phyloP scores from a whole-genome alignment of 805 yeast species.

The Ogataea saltuana region DNA sequence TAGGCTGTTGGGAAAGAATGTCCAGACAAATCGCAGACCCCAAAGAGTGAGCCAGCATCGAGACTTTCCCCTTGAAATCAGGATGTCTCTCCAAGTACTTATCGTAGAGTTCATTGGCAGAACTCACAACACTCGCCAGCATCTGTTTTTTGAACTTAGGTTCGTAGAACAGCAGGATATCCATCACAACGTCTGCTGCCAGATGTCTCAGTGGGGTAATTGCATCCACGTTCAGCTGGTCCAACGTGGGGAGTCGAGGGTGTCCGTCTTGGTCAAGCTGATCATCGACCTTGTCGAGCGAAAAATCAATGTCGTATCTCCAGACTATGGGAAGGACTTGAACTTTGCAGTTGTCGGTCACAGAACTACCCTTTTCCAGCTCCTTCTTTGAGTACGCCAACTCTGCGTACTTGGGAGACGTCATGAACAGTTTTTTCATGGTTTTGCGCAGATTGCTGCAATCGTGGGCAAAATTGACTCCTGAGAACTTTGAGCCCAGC shows the following conservation, averaged over 20 bases:
- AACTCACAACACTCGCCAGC: constrained; percentile 56
- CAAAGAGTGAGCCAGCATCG: constrained; percentile 85
- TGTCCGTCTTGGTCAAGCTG: constrained; percentile 40
- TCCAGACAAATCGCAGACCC: constrained; percentile 88
- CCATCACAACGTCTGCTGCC: constrained; percentile 85
- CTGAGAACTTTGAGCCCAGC: constrained; percentile 73
- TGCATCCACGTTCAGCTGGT: constrained; percentile 75
- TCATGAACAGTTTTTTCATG: constrained; percentile 49
- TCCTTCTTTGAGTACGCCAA: constrained; percentile 37
- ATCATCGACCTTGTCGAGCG: constrained; percentile 44
- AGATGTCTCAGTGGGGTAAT: constrained; percentile 74
- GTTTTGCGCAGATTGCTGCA: constrained; percentile 64
- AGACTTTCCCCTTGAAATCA: constrained; percentile 74
- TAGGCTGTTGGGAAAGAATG: constrained; percentile 55
- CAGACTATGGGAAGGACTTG: constrained; percentile 92
- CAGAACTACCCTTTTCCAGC: constrained; percentile 25
- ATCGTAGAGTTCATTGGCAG: constrained; percentile 63
- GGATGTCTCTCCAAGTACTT: constrained; percentile 66
- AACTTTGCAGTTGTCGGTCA: constrained; percentile 51
- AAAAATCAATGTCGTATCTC: constrained; percentile 76
- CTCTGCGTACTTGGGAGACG: constrained; percentile 42
- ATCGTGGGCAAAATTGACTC: constrained; percentile 85
- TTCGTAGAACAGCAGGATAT: constrained; percentile 77
- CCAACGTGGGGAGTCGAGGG: constrained; percentile 56
- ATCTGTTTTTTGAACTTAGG: constrained; percentile 65